Percentiles rank a stretch among this genome's conserved stretches.
These are phyloP conservation scores for Backusella morwellensis DNA, from an alignment of 192 early-diverging fungal genomes.

Conservation along the genomic window DNA sequence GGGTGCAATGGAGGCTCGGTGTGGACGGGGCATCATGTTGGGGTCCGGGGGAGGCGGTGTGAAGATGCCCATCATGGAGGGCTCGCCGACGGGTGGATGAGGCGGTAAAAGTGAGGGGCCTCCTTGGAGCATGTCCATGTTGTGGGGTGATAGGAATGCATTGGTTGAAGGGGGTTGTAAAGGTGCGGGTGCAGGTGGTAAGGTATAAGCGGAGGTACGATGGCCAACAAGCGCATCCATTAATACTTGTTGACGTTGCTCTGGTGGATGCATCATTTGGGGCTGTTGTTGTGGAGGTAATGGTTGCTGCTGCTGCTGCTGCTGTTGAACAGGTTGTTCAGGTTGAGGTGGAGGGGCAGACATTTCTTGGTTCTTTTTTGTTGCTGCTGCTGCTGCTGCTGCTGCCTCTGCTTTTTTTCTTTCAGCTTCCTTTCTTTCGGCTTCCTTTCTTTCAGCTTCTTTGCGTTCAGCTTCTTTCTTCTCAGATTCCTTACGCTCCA, in stretches of 20 bases:
- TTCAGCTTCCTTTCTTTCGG: neutral
- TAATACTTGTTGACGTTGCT: slow-evolving; percentile 12
- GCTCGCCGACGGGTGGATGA: neutral
- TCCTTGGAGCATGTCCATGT: neutral
- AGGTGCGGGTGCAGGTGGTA: neutral
- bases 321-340: neutral
- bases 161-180: neutral
- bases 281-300: neutral
- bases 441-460: neutral
- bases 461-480: neutral
- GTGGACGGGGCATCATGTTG: neutral
- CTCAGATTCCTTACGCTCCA: neutral
- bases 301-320: neutral
- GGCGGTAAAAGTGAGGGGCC: neutral
- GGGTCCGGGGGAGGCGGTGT: neutral
- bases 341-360: neutral
- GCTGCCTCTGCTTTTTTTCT: neutral
- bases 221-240: slow-evolving; percentile 18
- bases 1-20: neutral
- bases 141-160: neutral
- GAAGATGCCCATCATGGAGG: neutral
- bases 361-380: neutral
- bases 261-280: neutral
- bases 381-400: neutral
- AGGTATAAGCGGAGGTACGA: neutral